Percentiles rank a stretch among this genome's conserved stretches.
Evolutionary conservation across 176 grass and related monocot species (phyloP).

Genomic region (Cenchrus americanus): DNA sequence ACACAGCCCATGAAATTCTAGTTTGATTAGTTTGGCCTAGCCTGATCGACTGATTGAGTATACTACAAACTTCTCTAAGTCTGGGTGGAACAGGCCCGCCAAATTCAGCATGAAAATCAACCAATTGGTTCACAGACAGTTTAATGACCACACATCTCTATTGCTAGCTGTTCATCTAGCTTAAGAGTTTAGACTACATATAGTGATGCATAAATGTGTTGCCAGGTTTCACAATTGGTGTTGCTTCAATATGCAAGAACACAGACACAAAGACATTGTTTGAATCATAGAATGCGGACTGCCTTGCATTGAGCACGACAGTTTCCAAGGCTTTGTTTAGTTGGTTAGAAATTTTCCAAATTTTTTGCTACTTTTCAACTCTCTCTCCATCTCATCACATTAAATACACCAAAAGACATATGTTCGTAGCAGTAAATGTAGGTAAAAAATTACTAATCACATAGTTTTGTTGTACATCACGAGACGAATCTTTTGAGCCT

Average conservation of each 20-base stretch:
- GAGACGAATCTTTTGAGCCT: no score
- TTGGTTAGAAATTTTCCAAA: no score
- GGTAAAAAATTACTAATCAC: no score
- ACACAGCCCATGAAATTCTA: slow-evolving; percentile 11
- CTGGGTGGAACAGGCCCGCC: background rate
- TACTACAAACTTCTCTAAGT: slow-evolving; percentile 15
- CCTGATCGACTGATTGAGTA: background rate
- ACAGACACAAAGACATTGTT: background rate
- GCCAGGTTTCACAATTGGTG: background rate
- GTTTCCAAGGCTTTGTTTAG: no score
- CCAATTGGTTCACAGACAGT: background rate
- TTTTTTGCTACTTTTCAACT: no score
- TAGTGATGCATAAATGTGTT: no score
- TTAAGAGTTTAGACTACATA: background rate
- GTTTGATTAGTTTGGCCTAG: slow-evolving; percentile 1
- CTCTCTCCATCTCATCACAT: no score
- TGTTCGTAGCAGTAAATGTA: no score
- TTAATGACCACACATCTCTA: background rate
- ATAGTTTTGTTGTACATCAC: no score
- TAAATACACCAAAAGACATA: no score
- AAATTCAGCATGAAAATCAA: background rate
- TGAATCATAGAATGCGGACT: background rate
- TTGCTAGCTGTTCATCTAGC: background rate
- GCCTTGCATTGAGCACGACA: background rate
- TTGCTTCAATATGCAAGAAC: background rate